Evolutionary conservation across 164 flowering plant genomes (phyloP).

Genomic region (Sextonia rubra): DNA sequence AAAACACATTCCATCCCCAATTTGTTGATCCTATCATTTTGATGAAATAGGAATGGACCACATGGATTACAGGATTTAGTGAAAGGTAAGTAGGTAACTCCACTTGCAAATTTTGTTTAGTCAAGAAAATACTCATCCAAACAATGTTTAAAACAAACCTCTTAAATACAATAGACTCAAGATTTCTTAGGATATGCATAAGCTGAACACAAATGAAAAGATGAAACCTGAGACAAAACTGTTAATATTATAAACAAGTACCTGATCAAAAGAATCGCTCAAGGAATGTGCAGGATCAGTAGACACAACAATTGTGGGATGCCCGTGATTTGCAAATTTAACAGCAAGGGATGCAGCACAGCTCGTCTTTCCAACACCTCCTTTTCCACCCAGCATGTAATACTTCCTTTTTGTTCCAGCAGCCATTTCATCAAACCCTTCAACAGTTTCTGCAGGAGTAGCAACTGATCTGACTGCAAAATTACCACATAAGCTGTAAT

Average conservation of each 20-base stretch:
- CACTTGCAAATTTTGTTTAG: no score
- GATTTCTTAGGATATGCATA: neutral
- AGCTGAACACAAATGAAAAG: neutral
- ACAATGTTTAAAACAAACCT: no score
- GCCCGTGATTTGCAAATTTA: slow-evolving; percentile 82
- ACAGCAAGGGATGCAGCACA: slow-evolving; percentile 98
- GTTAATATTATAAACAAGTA: slow-evolving; percentile 10
- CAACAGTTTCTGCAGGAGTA: slow-evolving; percentile 57
- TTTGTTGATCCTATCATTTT: no score
- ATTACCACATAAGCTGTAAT: neutral
- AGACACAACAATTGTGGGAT: slow-evolving; percentile 90
- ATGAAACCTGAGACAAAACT: neutral
- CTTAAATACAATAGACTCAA: no score
- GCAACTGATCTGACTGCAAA: slow-evolving; percentile 74
- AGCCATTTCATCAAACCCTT: slow-evolving; percentile 80
- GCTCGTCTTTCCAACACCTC: slow-evolving; percentile 97
- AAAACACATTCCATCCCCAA: no score
- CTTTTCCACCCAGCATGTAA: slow-evolving; percentile 94
- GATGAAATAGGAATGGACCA: no score
- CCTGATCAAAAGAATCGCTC: slow-evolving; percentile 98
- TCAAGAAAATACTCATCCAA: no score
- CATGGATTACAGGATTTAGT: no score
- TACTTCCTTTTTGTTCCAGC: slow-evolving; percentile 65
- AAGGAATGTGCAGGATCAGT: slow-evolving; percentile 98
- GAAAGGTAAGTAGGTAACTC: no score